phyloP scores from a whole-genome alignment of 768 basidiomycete genomes.

The Auriscalpium vulgare region DNA sequence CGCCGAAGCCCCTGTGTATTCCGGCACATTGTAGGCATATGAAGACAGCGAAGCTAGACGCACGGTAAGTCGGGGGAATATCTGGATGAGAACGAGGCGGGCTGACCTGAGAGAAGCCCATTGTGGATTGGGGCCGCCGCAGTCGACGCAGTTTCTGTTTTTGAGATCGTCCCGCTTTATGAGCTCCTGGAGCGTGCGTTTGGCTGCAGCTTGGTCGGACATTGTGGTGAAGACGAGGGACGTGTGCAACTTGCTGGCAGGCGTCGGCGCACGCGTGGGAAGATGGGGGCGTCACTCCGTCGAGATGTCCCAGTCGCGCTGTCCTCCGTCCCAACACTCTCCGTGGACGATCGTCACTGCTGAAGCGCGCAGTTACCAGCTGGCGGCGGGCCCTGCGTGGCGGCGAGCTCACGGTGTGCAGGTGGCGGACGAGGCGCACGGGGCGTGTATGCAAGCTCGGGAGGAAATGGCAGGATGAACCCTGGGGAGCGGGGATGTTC shows the following conservation, averaged over 20 bases:
- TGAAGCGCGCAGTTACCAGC: no score
- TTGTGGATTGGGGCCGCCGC: constrained; percentile 85
- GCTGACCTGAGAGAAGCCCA: constrained; percentile 81
- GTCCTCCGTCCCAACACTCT: no score
- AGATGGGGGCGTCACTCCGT: neutral
- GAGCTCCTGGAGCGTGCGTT: constrained; percentile 68
- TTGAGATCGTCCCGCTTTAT: constrained; percentile 60
- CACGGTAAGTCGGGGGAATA: neutral
- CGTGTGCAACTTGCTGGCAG: neutral
- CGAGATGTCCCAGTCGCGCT: no score
- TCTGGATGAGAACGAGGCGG: neutral
- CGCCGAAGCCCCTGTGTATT: constrained; percentile 83
- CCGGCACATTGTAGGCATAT: constrained; percentile 88
- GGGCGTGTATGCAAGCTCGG: no score
- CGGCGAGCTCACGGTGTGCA: no score
- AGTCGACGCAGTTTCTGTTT: constrained; percentile 79
- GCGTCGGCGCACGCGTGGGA: neutral
- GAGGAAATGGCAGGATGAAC: no score
- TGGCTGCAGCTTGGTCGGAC: constrained; percentile 56
- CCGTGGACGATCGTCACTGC: no score
- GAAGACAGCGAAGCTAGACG: constrained; percentile 70
- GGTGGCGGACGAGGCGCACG: no score
- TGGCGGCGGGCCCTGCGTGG: no score
- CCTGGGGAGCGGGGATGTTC: no score
- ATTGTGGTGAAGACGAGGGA: constrained; percentile 12